Evolutionary conservation across 345 rosid species (phyloP).

Genomic region (Nephelium lappaceum): DNA sequence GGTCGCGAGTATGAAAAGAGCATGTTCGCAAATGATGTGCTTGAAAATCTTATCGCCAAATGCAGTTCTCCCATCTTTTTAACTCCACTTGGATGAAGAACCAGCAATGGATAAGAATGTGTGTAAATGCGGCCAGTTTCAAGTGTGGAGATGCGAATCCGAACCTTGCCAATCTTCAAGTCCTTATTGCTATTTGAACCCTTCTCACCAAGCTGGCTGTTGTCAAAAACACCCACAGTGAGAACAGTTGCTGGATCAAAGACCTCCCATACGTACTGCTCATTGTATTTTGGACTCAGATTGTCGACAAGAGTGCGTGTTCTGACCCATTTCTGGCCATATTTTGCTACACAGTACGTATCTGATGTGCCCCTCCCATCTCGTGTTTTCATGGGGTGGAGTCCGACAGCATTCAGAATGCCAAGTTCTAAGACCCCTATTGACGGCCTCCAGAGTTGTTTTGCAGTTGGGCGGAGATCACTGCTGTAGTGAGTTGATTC

Average conservation of each 20-base stretch:
- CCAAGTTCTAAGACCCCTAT: conserved; percentile 93
- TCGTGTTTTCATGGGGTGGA: conserved; percentile 92
- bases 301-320: conserved; percentile 89
- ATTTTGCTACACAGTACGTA: conserved; percentile 93
- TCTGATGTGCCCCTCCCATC: conserved; percentile 89
- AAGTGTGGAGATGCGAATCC: conserved; percentile 85
- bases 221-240: conserved; percentile 90
- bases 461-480: conserved; percentile 94
- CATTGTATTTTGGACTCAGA: conserved; percentile 82
- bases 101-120: conserved; percentile 86
- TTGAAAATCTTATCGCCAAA: conserved; percentile 81
- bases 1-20: conserved; percentile 84
- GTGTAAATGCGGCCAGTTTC: conserved; percentile 92
- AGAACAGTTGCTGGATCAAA: conserved; percentile 93
- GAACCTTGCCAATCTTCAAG: conserved; percentile 89
- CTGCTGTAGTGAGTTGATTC: conserved; percentile 97
- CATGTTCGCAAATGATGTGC: conserved; percentile 83
- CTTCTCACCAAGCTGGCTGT: conserved; percentile 82
- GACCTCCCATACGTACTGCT: conserved; percentile 98
- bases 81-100: conserved; percentile 85
- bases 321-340: conserved; percentile 96
- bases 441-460: conserved; percentile 86
- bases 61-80: conserved; percentile 98
- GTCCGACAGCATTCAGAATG: conserved; percentile 79
- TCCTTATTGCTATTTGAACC: conserved; percentile 52